These are phyloP conservation scores for Picea abies DNA, from an alignment of 83 land plant genomes.

Conservation along the genomic window DNA sequence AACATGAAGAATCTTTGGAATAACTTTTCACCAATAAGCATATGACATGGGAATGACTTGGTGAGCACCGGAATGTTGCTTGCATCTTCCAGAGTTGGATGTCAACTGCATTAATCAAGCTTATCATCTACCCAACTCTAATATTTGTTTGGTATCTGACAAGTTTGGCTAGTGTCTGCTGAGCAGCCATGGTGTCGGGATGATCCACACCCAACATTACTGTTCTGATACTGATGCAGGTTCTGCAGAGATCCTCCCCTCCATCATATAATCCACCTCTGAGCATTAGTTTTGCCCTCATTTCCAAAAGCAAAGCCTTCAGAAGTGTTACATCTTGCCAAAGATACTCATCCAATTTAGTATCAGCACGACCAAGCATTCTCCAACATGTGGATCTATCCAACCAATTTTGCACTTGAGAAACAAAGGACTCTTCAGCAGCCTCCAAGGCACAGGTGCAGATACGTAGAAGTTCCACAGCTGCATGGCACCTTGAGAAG, in stretches of 20 bases:
- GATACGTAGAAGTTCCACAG: conserved; percentile 72
- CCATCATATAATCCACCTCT: conserved; percentile 84
- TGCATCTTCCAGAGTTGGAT: too few relatives aligned
- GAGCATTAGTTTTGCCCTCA: conserved; percentile 81
- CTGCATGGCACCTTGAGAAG: conserved; percentile 76
- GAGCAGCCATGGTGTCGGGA: conserved; percentile 76
- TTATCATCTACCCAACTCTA: conserved; percentile 12
- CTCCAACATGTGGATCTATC: conserved; percentile 74
- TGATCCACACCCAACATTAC: conserved; percentile 80
- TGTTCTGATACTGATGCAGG: conserved; percentile 78
- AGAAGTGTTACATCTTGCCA: conserved; percentile 86
- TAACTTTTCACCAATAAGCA: too few relatives aligned
- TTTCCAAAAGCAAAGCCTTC: conserved; percentile 80
- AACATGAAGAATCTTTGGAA: too few relatives aligned
- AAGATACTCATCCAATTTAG: conserved; percentile 63
- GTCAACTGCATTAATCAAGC: neutral
- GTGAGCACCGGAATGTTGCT: too few relatives aligned
- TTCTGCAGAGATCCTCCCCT: conserved; percentile 79
- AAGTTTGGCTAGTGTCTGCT: conserved; percentile 71
- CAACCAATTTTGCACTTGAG: conserved; percentile 73
- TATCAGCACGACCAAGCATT: conserved; percentile 33
- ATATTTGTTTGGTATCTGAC: conserved; percentile 59
- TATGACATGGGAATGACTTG: too few relatives aligned
- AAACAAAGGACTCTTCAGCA: conserved; percentile 69
- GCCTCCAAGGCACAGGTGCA: conserved; percentile 72